These are phyloP conservation scores for Stachybotrys elegans DNA, from an alignment of 2,329 filamentous ascomycete genomes.

Conservation along the genomic window DNA sequence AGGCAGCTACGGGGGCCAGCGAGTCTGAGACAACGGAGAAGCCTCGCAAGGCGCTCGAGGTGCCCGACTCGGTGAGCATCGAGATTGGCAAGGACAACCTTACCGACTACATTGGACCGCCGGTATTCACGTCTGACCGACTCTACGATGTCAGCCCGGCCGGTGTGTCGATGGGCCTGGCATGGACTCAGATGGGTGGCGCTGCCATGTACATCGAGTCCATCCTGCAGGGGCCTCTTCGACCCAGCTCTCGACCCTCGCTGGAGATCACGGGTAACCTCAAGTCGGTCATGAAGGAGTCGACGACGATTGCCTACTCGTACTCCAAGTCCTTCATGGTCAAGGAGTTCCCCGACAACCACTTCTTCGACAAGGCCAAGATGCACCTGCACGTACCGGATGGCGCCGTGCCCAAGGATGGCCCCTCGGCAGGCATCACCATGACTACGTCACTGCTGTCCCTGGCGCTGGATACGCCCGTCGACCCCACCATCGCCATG, in stretches of 20 bases:
- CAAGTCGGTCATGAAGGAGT: slow-evolving; percentile 97
- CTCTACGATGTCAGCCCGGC: slow-evolving; percentile 91
- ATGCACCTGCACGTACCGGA: slow-evolving; percentile 96
- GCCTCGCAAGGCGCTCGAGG: slow-evolving; percentile 72
- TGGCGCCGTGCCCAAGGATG: slow-evolving; percentile 93
- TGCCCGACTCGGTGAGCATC: slow-evolving; percentile 84
- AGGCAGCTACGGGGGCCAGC: slow-evolving; percentile 23
- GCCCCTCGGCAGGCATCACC: slow-evolving; percentile 87
- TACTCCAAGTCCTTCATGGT: slow-evolving; percentile 90
- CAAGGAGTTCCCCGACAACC: slow-evolving; percentile 79
- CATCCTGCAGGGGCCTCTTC: slow-evolving; percentile 80
- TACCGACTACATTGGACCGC: slow-evolving; percentile 94
- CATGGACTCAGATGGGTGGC: slow-evolving; percentile 96
- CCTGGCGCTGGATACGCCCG: slow-evolving; percentile 70
- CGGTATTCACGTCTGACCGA: slow-evolving; percentile 91
- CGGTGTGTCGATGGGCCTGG: slow-evolving; percentile 94
- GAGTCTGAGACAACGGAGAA: slow-evolving; percentile 48
- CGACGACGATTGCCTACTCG: slow-evolving; percentile 88
- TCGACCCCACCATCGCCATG: slow-evolving; percentile 91
- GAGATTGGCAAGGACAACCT: slow-evolving; percentile 83
- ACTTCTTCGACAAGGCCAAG: slow-evolving; percentile 93
- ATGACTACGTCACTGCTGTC: slow-evolving; percentile 94
- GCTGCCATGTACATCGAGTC: slow-evolving; percentile 96
- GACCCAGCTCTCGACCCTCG: slow-evolving; percentile 66
- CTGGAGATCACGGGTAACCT: slow-evolving; percentile 93